phyloP scores from a whole-genome alignment of 2,329 filamentous ascomycete species.

The Pestalotiopsis sp. region DNA sequence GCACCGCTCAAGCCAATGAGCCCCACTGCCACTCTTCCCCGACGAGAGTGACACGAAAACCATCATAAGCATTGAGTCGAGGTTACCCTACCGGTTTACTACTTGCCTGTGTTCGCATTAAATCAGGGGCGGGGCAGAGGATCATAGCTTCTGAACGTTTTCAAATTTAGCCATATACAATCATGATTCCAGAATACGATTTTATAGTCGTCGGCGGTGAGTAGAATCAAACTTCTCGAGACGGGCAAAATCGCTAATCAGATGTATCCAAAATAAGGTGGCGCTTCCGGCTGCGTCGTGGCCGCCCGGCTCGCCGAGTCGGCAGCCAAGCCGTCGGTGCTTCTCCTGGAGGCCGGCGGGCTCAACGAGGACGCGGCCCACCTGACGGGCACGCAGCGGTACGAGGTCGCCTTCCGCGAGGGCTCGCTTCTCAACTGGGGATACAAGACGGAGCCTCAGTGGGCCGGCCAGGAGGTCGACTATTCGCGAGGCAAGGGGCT shows the following conservation, averaged over 20 bases:
- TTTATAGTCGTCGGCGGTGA: slow-evolving; percentile 20
- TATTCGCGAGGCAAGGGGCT: slow-evolving; percentile 42
- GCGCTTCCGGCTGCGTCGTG: slow-evolving; percentile 53
- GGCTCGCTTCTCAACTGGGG: slow-evolving; percentile 45
- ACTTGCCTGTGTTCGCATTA: background rate
- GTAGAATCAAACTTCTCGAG: background rate
- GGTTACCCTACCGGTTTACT: background rate
- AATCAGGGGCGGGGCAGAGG: background rate
- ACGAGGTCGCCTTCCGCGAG: slow-evolving; percentile 41
- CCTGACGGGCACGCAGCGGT: slow-evolving; percentile 40
- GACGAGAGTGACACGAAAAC: background rate
- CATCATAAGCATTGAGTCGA: background rate
- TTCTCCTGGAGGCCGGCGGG: slow-evolving; percentile 55
- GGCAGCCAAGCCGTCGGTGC: slow-evolving; percentile 41
- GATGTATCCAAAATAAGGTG: slow-evolving; percentile 35
- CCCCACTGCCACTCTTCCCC: background rate
- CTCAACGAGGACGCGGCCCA: slow-evolving; percentile 36
- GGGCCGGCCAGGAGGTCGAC: slow-evolving; percentile 34
- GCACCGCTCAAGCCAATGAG: background rate
- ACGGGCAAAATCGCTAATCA: background rate
- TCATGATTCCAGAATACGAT: slow-evolving; percentile 14
- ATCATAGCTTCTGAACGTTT: background rate
- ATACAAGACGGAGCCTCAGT: slow-evolving; percentile 40
- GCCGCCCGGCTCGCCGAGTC: slow-evolving; percentile 47
- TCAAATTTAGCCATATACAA: background rate